Conservation (phyloP, 768 basidiomycete species). For the Lyophyllum atratum region DNA sequence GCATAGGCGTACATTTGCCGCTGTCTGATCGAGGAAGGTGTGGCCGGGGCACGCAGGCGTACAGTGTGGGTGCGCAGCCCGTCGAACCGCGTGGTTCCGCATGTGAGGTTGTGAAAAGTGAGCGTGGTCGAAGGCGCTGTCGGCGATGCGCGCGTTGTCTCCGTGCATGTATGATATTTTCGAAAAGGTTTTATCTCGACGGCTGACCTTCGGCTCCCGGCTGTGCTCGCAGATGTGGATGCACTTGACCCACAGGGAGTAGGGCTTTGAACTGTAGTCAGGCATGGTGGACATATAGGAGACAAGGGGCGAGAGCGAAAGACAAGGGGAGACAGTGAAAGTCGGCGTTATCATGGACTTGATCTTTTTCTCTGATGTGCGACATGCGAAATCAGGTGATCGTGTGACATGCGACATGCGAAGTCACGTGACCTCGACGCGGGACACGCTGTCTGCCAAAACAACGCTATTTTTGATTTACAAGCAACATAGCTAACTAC, state of each 20-base stretch:
- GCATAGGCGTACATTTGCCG: neutral
- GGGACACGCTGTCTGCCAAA: too few relatives aligned
- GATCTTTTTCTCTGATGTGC: too few relatives aligned
- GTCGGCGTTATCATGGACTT: too few relatives aligned
- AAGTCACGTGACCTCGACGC: too few relatives aligned
- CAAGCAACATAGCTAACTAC: too few relatives aligned
- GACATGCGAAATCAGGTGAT: too few relatives aligned
- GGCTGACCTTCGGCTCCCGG: neutral
- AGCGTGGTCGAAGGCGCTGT: neutral
- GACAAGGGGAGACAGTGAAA: too few relatives aligned
- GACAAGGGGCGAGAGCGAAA: neutral
- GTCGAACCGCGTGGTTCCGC: neutral
- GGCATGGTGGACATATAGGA: neutral
- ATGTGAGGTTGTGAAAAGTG: neutral
- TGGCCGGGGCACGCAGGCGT: neutral
- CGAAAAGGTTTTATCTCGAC: neutral
- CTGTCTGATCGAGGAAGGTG: neutral
- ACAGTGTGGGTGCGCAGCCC: neutral
- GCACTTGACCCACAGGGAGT: neutral
- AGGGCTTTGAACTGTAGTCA: neutral
- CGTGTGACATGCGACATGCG: too few relatives aligned
- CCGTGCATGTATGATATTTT: neutral
- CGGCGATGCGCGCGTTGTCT: neutral
- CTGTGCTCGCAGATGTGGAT: neutral
- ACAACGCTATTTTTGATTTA: too few relatives aligned